These are phyloP conservation scores for Secale cereale DNA, from an alignment of 176 grass and related monocot species.

Conservation along the genomic window DNA sequence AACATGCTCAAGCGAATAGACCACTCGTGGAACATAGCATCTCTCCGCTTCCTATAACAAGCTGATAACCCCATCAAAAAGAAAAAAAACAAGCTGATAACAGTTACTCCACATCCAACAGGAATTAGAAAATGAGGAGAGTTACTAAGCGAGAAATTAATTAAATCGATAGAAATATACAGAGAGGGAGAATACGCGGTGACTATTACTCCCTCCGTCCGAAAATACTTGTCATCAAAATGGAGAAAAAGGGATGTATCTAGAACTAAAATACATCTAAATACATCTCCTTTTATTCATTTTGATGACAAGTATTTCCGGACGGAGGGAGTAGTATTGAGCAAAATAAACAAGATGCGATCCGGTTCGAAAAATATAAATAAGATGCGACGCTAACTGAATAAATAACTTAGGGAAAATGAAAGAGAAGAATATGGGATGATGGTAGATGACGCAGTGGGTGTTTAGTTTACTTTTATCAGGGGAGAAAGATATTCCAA, in stretches of 20 bases:
- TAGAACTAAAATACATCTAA: no score
- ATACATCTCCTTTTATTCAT: no score
- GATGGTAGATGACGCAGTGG: neutral
- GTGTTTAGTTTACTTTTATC: neutral
- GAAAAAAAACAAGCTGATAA: no score
- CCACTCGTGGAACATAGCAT: neutral
- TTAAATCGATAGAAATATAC: neutral
- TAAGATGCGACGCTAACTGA: neutral
- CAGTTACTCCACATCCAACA: neutral
- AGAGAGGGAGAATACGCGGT: neutral
- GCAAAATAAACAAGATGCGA: neutral
- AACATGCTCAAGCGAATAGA: neutral
- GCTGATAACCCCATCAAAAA: no score
- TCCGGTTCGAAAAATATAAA: neutral
- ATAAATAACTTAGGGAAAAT: neutral
- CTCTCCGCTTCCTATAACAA: neutral
- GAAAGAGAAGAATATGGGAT: neutral
- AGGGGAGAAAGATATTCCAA: slow-evolving; percentile 22
- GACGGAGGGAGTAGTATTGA: no score
- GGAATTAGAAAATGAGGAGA: slow-evolving; percentile 27
- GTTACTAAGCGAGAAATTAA: neutral
- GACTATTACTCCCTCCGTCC: no score
- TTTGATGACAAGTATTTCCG: no score
- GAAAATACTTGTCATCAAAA: no score
- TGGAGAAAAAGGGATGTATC: no score